Percentiles rank a stretch among this genome's conserved stretches.
phyloP scores from a whole-genome alignment of 2,329 filamentous ascomycete species.

The Gremmenia infestans region DNA sequence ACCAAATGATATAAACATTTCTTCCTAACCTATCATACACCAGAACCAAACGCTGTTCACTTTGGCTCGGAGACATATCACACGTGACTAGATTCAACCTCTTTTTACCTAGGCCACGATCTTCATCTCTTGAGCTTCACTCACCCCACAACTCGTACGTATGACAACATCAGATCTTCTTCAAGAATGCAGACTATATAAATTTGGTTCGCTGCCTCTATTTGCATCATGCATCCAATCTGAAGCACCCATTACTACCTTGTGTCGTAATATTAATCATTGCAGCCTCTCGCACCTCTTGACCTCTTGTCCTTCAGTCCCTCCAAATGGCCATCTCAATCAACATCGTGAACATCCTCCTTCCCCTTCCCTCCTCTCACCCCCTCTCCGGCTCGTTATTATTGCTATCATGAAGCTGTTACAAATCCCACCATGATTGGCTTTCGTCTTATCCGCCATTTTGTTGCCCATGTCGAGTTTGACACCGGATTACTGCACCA shows the following conservation, averaged over 20 bases:
- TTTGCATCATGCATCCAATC: not conserved
- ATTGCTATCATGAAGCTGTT: conserved; percentile 11
- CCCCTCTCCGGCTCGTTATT: conserved; percentile 1
- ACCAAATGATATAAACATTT: no score
- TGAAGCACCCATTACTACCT: not conserved
- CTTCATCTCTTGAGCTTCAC: not conserved
- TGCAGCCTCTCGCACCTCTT: not conserved
- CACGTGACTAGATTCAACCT: not conserved
- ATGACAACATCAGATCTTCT: not conserved
- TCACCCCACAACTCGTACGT: not conserved
- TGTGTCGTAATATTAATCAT: not conserved
- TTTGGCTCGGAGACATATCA: not conserved
- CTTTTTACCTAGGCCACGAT: not conserved
- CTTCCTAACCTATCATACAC: no score
- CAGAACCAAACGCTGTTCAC: no score
- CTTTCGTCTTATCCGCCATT: conserved; percentile 13
- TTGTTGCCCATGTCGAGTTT: conserved; percentile 8
- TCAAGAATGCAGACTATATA: no score
- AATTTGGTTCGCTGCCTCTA: not conserved
- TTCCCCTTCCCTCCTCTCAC: not conserved
- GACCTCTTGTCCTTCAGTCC: not conserved
- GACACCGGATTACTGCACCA: conserved; percentile 9
- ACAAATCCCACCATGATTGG: conserved; percentile 19
- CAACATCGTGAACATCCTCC: not conserved
- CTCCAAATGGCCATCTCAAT: not conserved